These are phyloP conservation scores for Arctium minus DNA, from an alignment of 129 eudicot species.

Conservation along the genomic window DNA sequence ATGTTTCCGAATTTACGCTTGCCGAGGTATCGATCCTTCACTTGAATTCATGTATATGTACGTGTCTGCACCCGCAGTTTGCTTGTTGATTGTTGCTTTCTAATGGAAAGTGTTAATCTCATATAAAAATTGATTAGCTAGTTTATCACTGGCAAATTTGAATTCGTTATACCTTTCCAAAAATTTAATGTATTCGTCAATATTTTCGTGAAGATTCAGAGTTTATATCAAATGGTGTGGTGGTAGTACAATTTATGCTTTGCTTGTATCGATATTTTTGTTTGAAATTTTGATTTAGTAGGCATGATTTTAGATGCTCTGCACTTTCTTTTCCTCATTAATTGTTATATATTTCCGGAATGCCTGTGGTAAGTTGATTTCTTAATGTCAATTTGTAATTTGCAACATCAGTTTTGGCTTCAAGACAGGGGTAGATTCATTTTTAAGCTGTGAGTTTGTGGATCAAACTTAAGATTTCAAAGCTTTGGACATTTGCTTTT, in stretches of 20 bases:
- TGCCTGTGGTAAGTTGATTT: background rate
- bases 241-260: background rate
- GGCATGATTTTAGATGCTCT: background rate
- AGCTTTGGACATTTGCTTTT: background rate
- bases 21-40: constrained; percentile 43
- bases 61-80: background rate
- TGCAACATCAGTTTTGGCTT: background rate
- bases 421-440: background rate
- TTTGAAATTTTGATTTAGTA: background rate
- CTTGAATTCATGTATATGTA: background rate
- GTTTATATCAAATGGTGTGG: background rate
- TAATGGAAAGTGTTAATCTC: background rate
- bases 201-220: background rate
- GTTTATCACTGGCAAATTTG: background rate
- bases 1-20: constrained; percentile 49
- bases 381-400: constrained; percentile 1
- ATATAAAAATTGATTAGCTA: background rate
- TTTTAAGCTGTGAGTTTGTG: background rate
- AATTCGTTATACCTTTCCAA: background rate
- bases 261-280: background rate
- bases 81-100: background rate
- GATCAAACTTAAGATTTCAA: constrained; percentile 3
- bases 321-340: background rate
- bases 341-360: background rate
- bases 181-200: background rate